Percentiles rank a stretch among this genome's conserved stretches.
Evolutionary conservation across 2,329 filamentous ascomycete species (phyloP).

Genomic region (Colletotrichum sp.): DNA sequence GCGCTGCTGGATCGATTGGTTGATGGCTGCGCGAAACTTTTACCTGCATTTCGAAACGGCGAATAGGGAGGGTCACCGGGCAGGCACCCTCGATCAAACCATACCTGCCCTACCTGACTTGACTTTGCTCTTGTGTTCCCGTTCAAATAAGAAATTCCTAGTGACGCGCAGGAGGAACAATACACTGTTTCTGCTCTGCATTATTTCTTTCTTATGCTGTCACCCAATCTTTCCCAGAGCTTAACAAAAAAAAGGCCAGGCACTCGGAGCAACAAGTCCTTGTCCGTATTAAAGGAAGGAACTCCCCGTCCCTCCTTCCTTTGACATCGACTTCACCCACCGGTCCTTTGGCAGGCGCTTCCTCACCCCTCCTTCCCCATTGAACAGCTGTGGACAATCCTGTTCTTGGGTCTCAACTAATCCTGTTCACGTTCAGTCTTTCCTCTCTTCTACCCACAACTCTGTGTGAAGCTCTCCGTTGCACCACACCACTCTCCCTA

Average conservation of each 20-base stretch:
- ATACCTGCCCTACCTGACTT: neutral
- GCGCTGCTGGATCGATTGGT: constrained; percentile 15
- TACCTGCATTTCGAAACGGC: constrained; percentile 6
- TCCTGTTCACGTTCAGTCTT: constrained; percentile 15
- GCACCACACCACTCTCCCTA: neutral
- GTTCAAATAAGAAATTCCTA: neutral
- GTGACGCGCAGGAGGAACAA: neutral
- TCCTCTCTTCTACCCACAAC: neutral
- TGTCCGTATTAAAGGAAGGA: constrained; percentile 13
- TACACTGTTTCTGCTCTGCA: neutral
- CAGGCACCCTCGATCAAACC: constrained; percentile 2
- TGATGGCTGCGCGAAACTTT: constrained; percentile 12
- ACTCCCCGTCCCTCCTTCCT: constrained; percentile 7
- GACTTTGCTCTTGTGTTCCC: neutral
- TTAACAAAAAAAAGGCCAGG: neutral
- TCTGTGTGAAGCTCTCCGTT: neutral
- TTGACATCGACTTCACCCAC: neutral
- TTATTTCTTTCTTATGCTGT: neutral
- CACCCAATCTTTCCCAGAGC: neutral
- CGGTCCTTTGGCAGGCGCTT: constrained; percentile 11
- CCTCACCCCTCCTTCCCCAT: neutral
- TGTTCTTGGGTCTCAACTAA: constrained; percentile 1
- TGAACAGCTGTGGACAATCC: neutral
- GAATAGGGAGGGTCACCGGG: neutral
- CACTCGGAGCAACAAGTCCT: neutral